phyloP scores from a whole-genome alignment of 1,284 basidiomycete species.

The Tetrapyrgos nigripes region DNA sequence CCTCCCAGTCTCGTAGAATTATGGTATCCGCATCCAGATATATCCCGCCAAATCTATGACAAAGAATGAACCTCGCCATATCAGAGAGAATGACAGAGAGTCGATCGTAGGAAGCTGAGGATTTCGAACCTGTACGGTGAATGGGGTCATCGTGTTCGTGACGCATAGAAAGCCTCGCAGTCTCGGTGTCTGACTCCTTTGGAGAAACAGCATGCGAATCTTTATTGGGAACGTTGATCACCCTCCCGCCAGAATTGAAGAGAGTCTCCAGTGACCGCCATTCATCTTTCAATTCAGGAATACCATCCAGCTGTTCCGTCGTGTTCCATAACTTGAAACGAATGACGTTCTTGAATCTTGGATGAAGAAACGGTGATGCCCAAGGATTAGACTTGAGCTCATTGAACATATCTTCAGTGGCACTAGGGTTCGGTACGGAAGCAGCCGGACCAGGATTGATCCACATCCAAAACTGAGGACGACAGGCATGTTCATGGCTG shows the following conservation, averaged over 20 bases:
- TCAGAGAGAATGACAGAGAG: conserved; percentile 86
- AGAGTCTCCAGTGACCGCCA: conserved; percentile 74
- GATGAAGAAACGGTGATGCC: conserved; percentile 85
- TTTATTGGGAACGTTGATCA: conserved; percentile 56
- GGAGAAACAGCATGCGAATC: conserved; percentile 18
- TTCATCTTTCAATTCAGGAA: conserved; percentile 78
- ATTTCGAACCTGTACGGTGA: conserved; percentile 79
- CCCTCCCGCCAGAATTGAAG: conserved; percentile 79
- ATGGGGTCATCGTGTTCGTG: conserved; percentile 65
- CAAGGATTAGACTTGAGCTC: conserved; percentile 80
- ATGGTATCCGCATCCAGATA: conserved; percentile 91
- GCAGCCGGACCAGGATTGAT: conserved; percentile 82
- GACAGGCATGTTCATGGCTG: conserved; percentile 55
- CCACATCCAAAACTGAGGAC: conserved; percentile 88
- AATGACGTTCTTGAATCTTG: conserved; percentile 80
- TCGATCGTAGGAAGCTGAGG: conserved; percentile 77
- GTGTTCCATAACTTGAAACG: conserved; percentile 92
- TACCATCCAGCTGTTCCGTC: conserved; percentile 84
- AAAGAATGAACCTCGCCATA: conserved; percentile 87
- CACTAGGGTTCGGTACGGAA: conserved; percentile 75
- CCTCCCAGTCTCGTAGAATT: conserved; percentile 91
- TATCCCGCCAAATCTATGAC: conserved; percentile 85
- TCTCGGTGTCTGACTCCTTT: neutral
- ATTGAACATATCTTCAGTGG: conserved; percentile 71
- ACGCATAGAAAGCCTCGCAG: conserved; percentile 27